A percentile compares a stretch with the other conserved stretches of the same genome.
These are phyloP conservation scores for Cicer pinnatifidum DNA, from an alignment of 306 rosid species.

Conservation along the genomic window DNA sequence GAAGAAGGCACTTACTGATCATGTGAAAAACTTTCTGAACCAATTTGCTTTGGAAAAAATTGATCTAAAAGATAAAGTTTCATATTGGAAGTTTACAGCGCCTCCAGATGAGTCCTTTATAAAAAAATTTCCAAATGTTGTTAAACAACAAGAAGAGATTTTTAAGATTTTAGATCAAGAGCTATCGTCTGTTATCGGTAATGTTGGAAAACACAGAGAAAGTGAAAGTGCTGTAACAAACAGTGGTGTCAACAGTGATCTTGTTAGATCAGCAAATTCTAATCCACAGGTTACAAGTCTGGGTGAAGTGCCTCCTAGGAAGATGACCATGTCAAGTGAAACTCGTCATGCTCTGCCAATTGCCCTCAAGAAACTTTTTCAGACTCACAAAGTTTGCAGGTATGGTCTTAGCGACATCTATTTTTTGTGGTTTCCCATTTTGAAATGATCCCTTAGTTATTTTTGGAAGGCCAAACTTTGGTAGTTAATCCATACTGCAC, in stretches of 20 bases:
- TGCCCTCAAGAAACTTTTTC: conserved; percentile 70
- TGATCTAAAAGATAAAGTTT: conserved; percentile 52
- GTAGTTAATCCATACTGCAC: conserved; percentile 23
- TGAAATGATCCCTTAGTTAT: conserved; percentile 1
- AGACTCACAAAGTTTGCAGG: conserved; percentile 88
- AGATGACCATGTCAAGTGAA: conserved; percentile 77
- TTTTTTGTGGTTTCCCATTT: conserved; percentile 23
- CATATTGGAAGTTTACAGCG: conserved; percentile 54
- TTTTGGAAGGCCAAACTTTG: conserved; percentile 18
- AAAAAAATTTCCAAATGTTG: conserved; percentile 58
- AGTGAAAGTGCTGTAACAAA: conserved; percentile 50
- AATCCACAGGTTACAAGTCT: conserved; percentile 48
- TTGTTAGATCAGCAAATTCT: conserved; percentile 49
- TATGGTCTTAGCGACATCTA: conserved; percentile 38
- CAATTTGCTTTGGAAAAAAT: conserved; percentile 59
- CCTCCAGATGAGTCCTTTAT: conserved; percentile 61
- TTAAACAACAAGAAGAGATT: conserved; percentile 56
- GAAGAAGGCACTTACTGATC: conserved; percentile 42
- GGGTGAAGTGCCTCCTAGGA: conserved; percentile 48
- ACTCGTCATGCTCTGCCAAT: conserved; percentile 72
- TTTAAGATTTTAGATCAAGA: conserved; percentile 51
- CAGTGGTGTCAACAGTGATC: conserved; percentile 42
- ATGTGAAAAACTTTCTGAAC: conserved; percentile 51
- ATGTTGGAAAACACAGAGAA: conserved; percentile 43
- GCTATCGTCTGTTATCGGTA: not conserved